Evolutionary conservation across 495 filamentous ascomycete species (phyloP), one percentile per base, ranked within the genome.

Genomic region (Patellaria atrata): DNA sequence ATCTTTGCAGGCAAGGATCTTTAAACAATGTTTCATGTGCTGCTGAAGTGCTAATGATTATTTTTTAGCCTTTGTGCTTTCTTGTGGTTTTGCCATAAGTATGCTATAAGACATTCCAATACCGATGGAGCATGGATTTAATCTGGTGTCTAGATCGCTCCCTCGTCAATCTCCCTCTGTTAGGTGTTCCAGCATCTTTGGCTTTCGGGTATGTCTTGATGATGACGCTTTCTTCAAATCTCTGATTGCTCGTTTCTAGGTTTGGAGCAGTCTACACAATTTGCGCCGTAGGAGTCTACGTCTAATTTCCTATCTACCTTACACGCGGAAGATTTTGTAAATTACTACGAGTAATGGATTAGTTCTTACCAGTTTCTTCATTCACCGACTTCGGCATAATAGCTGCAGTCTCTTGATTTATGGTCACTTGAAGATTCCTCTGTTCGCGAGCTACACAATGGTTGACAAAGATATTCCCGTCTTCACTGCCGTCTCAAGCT

Each of bases 181-280:
- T 89, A 41, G 89, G 85, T 26, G 45, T 94, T 27, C 87, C 91
- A 30, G 87, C 89, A 39, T 84, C 85, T 30, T 50, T 92, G 45
- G 77, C 82, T 34, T 72, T 93, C 60, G 91, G 83, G 89, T 94
- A 74, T 52, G 73, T 65, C 7, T 2, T 6, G 5, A 14, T 17
- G 19, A 22, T 22, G 21, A 28, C 19, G 31, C 23, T 28, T 14
- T 12, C 14, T 18, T 9, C 22, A 8, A 37, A 27, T 27, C 51
- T 43, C 37, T 40, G 10, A 25, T 27, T 42, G 20, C 45, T 12
- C 4, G 21, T 8, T 2, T 6, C 2, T 53, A 97, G 89, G 26
- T 84, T 94, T 56, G 89, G 91, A 43, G 80, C 87, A 28, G 84
- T 96, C 14, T 92, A 82, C 66, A 87, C 93, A 76, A 94, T 97